Evolutionary conservation across 169 alveolate genomes (phyloP).

Genomic region (Plasmodium blacklocki): DNA sequence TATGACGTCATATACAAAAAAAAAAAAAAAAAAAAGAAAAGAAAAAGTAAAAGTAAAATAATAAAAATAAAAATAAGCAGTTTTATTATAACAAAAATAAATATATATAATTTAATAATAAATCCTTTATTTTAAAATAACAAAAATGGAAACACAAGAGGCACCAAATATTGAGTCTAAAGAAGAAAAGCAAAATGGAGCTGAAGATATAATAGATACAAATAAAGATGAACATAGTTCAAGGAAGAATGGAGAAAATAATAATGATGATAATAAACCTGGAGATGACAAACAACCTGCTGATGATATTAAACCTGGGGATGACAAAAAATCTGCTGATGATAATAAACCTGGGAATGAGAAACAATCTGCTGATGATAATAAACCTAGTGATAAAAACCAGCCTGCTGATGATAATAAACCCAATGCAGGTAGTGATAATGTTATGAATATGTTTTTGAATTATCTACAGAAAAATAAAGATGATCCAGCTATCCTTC

Average conservation of each 20-base stretch:
- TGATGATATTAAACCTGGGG: not conserved
- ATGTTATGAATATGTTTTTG: slow-evolving; percentile 58
- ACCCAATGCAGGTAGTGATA: slow-evolving; percentile 14
- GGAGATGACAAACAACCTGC: not conserved
- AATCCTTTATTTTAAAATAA: not conserved
- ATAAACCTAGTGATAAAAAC: not conserved
- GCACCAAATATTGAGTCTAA: not conserved
- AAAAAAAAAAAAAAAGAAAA: too few relatives aligned
- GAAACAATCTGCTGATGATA: not conserved
- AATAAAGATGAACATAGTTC: not conserved
- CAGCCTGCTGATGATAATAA: not conserved
- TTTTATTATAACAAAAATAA: too few relatives aligned
- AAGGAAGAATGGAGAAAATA: slow-evolving; percentile 2
- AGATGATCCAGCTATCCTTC: slow-evolving; percentile 63
- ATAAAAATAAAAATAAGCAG: too few relatives aligned
- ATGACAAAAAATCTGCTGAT: not conserved
- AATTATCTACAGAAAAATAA: slow-evolving; percentile 62
- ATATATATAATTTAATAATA: not conserved
- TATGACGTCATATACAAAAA: too few relatives aligned
- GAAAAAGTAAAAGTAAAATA: too few relatives aligned
- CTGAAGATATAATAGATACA: not conserved
- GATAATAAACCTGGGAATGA: not conserved
- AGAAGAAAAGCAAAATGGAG: too few relatives aligned
- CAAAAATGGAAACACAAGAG: slow-evolving; percentile 11
- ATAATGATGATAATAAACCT: not conserved